Conservation (phyloP, 768 basidiomycete genomes). For the Leccinum obscurum region DNA sequence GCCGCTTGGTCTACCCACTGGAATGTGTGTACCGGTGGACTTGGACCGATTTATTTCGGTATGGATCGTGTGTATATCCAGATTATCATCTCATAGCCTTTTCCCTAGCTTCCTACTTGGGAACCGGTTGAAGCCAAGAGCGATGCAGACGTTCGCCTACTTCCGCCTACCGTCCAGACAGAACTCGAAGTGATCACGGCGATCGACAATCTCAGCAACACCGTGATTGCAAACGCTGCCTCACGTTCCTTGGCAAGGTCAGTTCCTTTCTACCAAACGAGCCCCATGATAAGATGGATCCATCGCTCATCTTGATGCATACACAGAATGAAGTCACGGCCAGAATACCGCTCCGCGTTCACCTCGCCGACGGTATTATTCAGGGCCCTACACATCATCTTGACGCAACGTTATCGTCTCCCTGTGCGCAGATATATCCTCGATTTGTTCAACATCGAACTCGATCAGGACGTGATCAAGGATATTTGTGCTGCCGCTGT, state of each 20-base stretch:
- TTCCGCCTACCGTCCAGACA: constrained; percentile 62
- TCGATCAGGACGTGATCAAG: constrained; percentile 62
- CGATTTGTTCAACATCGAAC: constrained; percentile 86
- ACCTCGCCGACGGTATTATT: constrained; percentile 76
- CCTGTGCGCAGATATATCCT: constrained; percentile 91
- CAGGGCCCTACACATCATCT: constrained; percentile 84
- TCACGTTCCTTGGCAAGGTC: constrained; percentile 87
- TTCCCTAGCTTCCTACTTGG: constrained; percentile 72
- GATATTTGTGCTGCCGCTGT: constrained; percentile 53
- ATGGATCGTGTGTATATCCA: constrained; percentile 28
- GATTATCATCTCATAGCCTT: constrained; percentile 8
- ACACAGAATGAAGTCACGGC: constrained; percentile 71
- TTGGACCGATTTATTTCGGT: constrained; percentile 80
- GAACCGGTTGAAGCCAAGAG: constrained; percentile 34
- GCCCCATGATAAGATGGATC: too few species aligned
- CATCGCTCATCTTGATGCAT: constrained; percentile 2
- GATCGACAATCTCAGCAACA: constrained; percentile 92
- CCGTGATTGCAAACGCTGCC: constrained; percentile 92
- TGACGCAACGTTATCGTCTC: constrained; percentile 85
- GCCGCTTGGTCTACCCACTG: constrained; percentile 83
- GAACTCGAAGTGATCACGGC: constrained; percentile 87
- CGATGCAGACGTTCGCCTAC: constrained; percentile 47
- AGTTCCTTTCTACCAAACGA: constrained; percentile 19
- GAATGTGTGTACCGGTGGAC: constrained; percentile 88
- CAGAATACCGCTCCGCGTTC: constrained; percentile 76